Base-by-base conservation (phyloP, 78 protist genomes). In the Dictyostelium intermedium region DNA sequence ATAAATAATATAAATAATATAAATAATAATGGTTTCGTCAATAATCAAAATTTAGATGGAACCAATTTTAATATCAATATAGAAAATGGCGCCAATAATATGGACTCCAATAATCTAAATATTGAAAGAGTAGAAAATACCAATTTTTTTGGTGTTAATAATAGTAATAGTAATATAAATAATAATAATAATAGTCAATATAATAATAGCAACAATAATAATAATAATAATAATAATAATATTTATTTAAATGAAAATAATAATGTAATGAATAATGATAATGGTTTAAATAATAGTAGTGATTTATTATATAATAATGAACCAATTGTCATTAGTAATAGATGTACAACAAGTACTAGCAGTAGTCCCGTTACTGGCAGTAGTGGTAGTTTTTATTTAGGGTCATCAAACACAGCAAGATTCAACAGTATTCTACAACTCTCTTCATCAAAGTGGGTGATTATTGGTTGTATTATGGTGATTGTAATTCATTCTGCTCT, bases 391-490 rank as follows among this genome's bases (percentile, higher is more conserved):
- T 35, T 77, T 11, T 34, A 41, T 86, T 34, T 72, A 14, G 39
- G 37, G 6, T 41, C 77, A 53, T 11, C 39, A 47, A 56, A 27
- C n/a, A 2, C 77, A 0, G 10, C 92, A 30, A 53, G 73, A 87
- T 43, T 87, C 5, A 56, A 78, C 43, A 61, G 85, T 18, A 60
- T 61, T 66, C 73, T 70, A n/a, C 94, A 89, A 89, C 30, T 89
- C 4, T 89, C 94, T 5, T 37, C 83, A 14, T 89, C 94, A 8
- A 78, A 80, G 50, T 89, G 94, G 94, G 11, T 89, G 4, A 45
- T 89, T 4, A 60, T 89, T 32, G 60, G 72, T 20, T 27, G 47
- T 16, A 13, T 89, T 10, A 23, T 80, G 69, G 82, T 89, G 2
- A 18, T 86, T n/a, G 30, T 77, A 5, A 32, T 86, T 11, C 94